Percentiles rank a stretch among this genome's conserved stretches.
Evolutionary conservation across 2,329 filamentous ascomycete species (phyloP).

Genomic region (Neopestalotiopsis clavispora): DNA sequence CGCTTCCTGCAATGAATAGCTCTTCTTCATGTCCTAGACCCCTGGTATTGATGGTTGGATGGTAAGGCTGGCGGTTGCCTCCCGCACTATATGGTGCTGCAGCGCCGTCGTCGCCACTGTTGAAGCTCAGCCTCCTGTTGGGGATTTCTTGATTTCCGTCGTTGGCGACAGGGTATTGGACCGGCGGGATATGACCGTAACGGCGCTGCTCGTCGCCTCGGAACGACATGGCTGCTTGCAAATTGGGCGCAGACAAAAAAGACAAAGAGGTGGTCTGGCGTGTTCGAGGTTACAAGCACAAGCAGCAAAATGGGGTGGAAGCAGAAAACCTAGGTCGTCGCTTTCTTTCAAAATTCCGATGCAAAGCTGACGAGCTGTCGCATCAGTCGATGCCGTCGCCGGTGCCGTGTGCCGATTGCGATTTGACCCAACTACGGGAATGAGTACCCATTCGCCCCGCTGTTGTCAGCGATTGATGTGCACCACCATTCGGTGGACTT

Average conservation of each 20-base stretch:
- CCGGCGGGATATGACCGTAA: conserved; percentile 70
- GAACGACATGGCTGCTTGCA: conserved; percentile 60
- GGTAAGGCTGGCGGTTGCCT: conserved; percentile 34
- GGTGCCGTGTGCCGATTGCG: conserved; percentile 15
- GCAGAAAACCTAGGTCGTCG: not conserved
- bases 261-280: conserved; percentile 9
- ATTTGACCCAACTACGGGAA: conserved; percentile 8
- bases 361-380: not conserved
- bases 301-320: not conserved
- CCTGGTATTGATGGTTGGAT: conserved; percentile 37
- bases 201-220: conserved; percentile 65
- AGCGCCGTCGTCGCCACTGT: conserved; percentile 70
- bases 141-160: conserved; percentile 43
- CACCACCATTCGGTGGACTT: not conserved
- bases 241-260: conserved; percentile 9
- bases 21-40: conserved; percentile 56
- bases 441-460: conserved; percentile 16
- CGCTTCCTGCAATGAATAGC: conserved; percentile 64
- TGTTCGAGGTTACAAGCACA: conserved; percentile 2
- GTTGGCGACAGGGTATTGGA: conserved; percentile 62
- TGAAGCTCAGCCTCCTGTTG: conserved; percentile 71
- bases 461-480: conserved; percentile 5
- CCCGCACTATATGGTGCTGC: conserved; percentile 53
- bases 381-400: conserved; percentile 4
- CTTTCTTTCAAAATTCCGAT: not conserved